phyloP scores from a whole-genome alignment of 2,329 filamentous ascomycete genomes.

The Hypoxylon sp. region DNA sequence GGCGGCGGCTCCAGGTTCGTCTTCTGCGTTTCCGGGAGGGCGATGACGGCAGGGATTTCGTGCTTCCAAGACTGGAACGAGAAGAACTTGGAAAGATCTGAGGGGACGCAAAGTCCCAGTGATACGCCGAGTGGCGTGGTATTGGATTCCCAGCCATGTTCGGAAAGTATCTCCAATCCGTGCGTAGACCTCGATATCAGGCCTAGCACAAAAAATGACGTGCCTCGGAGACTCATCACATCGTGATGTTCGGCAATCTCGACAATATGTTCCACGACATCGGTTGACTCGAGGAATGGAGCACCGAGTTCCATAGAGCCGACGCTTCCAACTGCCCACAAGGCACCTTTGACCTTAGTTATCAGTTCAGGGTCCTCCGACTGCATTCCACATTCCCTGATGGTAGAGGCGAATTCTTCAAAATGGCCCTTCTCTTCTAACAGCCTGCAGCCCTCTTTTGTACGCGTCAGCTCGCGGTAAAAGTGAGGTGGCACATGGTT shows the following conservation, averaged over 20 bases:
- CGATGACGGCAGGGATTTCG: constrained; percentile 56
- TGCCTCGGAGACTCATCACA: constrained; percentile 92
- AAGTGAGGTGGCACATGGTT: constrained; percentile 92
- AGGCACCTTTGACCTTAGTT: constrained; percentile 92
- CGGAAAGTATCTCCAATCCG: constrained; percentile 87
- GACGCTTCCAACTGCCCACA: constrained; percentile 98
- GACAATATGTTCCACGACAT: constrained; percentile 88
- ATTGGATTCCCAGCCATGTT: constrained; percentile 92
- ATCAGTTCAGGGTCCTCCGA: constrained; percentile 85
- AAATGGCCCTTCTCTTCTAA: constrained; percentile 95
- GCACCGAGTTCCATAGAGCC: constrained; percentile 98
- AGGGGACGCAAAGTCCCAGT: constrained; percentile 86
- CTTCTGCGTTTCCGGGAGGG: constrained; percentile 59
- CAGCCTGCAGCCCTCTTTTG: constrained; percentile 88
- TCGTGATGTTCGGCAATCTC: constrained; percentile 86
- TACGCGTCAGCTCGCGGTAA: constrained; percentile 92
- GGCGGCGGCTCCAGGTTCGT: constrained; percentile 58
- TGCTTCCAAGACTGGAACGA: constrained; percentile 70
- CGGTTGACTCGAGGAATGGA: constrained; percentile 87
- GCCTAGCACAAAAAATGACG: constrained; percentile 94
- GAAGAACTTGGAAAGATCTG: constrained; percentile 79
- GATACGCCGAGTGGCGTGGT: constrained; percentile 83
- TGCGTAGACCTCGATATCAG: constrained; percentile 91
- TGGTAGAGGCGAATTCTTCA: constrained; percentile 88
- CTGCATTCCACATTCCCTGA: constrained; percentile 85